These are phyloP conservation scores for Aspergillus terreus DNA, from an alignment of 2,329 filamentous ascomycete genomes.

Conservation along the genomic window DNA sequence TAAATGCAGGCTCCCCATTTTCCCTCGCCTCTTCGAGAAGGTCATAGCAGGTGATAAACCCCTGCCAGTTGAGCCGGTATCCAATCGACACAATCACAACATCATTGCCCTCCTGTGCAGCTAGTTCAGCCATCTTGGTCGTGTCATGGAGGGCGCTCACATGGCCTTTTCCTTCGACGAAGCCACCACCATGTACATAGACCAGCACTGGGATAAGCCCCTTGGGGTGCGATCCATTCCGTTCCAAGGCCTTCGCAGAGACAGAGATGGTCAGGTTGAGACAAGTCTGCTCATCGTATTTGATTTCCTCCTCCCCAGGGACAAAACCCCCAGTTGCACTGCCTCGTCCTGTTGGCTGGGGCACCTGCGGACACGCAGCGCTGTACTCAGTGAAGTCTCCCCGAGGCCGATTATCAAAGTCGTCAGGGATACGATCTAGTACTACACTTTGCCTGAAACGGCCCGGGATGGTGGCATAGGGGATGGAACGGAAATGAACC, in stretches of 20 bases:
- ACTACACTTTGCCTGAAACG: background rate
- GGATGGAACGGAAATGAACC: background rate
- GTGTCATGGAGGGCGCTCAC: background rate
- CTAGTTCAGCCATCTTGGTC: background rate
- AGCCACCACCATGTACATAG: background rate
- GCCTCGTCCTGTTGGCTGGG: background rate
- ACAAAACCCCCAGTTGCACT: background rate
- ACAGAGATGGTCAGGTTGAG: background rate
- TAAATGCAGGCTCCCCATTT: background rate
- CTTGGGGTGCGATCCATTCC: background rate
- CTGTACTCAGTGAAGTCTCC: background rate
- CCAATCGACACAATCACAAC: background rate
- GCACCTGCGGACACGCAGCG: background rate
- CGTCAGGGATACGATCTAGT: background rate
- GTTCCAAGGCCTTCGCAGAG: background rate
- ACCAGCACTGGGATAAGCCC: background rate
- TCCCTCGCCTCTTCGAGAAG: background rate
- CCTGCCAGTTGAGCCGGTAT: background rate
- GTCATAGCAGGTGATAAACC: background rate
- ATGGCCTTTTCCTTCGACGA: background rate
- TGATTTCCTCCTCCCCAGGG: background rate
- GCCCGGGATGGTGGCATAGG: background rate
- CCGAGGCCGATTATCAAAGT: background rate
- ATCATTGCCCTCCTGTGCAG: background rate
- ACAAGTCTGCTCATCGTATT: background rate